Evolutionary conservation across 2,329 filamentous ascomycete genomes (phyloP).

Genomic region (Beauveria pseudobassiana): DNA sequence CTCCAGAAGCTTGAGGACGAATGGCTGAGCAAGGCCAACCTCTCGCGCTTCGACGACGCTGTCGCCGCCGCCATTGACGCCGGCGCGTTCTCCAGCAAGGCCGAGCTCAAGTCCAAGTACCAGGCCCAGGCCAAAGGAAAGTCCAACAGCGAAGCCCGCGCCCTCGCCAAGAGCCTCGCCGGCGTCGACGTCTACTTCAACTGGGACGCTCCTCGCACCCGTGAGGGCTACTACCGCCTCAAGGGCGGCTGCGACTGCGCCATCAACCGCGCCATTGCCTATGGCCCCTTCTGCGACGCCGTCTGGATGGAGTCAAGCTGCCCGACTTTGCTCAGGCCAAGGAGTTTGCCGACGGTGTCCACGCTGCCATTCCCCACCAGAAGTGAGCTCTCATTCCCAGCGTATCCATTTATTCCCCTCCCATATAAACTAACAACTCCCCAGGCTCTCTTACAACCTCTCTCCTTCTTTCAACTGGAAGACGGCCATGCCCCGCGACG

Average conservation of each 20-base stretch:
- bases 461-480: conserved; percentile 99
- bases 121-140: conserved; percentile 65
- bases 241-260: conserved; percentile 87
- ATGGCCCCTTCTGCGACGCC: conserved; percentile 86
- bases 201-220: conserved; percentile 88
- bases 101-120: conserved; percentile 60
- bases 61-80: conserved; percentile 75
- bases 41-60: conserved; percentile 87
- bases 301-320: conserved; percentile 99
- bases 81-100: conserved; percentile 60
- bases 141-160: conserved; percentile 74
- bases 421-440: conserved; percentile 13
- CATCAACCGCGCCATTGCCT: conserved; percentile 82
- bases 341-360: conserved; percentile 89
- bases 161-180: conserved; percentile 67
- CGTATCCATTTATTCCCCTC: not conserved
- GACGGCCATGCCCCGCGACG: conserved; percentile 76
- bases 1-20: conserved; percentile 89
- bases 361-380: conserved; percentile 90
- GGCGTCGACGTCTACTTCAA: conserved; percentile 83
- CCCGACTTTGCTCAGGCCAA: conserved; percentile 86
- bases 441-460: conserved; percentile 90
- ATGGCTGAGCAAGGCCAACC: conserved; percentile 70
- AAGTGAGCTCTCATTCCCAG: conserved; percentile 54
- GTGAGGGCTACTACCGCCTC: conserved; percentile 93